Evolutionary conservation across 75 land plant genomes (phyloP).

Genomic region (Larix kaempferi): DNA sequence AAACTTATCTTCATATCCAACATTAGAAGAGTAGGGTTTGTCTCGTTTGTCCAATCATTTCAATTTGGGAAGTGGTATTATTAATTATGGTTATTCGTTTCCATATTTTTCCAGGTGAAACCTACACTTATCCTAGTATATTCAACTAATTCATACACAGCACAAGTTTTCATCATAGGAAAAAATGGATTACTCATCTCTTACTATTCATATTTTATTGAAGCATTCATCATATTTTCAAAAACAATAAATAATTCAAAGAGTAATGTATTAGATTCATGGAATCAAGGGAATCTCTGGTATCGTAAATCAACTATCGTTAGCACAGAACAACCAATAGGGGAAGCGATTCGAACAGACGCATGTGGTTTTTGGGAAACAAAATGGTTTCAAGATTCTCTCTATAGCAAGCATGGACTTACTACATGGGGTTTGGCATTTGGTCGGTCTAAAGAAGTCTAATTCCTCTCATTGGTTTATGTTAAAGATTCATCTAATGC

Average conservation of each 20-base stretch:
- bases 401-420: conserved; percentile 20
- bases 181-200: conserved; percentile 42
- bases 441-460: conserved; percentile 12
- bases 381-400: conserved; percentile 27
- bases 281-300: conserved; percentile 19
- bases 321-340: conserved; percentile 30
- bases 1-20: conserved; percentile 14
- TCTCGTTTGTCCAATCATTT: not conserved
- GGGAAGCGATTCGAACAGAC: conserved; percentile 14
- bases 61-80: not conserved
- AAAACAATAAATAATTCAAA: conserved; percentile 21
- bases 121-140: no score
- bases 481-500: not conserved
- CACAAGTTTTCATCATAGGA: conserved; percentile 51
- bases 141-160: no score
- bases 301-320: conserved; percentile 32
- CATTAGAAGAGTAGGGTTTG: conserved; percentile 23
- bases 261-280: not conserved
- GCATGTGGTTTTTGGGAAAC: conserved; percentile 8
- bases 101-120: not conserved
- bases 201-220: conserved; percentile 25
- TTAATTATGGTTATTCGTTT: not conserved
- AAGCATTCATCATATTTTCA: conserved; percentile 34
- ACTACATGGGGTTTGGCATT: conserved; percentile 22
- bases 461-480: conserved; percentile 23